Conservation (phyloP, 1,284 basidiomycete genomes). For the Sporisorium sorghi region DNA sequence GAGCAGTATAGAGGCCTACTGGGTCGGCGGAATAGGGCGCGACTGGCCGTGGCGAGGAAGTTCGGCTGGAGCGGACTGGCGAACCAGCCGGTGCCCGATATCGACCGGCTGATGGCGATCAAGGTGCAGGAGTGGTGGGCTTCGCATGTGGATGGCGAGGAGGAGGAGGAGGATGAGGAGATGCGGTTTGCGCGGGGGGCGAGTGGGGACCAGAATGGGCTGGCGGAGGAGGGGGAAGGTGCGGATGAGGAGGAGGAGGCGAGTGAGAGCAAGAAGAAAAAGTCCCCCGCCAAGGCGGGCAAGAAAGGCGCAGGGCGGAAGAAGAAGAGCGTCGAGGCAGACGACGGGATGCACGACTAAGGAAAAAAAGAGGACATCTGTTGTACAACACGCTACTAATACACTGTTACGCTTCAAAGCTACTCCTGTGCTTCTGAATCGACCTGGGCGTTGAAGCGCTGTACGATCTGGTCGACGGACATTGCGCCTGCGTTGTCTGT, state of each 20-base stretch:
- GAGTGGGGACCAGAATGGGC: background rate
- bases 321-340: slow-evolving; percentile 14
- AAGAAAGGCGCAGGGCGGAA: slow-evolving; percentile 18
- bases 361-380: background rate
- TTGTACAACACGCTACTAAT: slow-evolving; percentile 11
- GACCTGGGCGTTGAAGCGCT: slow-evolving; percentile 24
- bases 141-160: slow-evolving; percentile 13
- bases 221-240: background rate
- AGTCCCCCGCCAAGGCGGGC: slow-evolving; percentile 4
- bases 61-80: slow-evolving; percentile 24
- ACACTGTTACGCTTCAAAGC: background rate
- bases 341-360: slow-evolving; percentile 28
- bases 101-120: slow-evolving; percentile 30
- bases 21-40: slow-evolving; percentile 43
- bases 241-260: slow-evolving; percentile 7
- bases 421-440: slow-evolving; percentile 14
- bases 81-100: slow-evolving; percentile 29
- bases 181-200: background rate
- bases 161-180: slow-evolving; percentile 11
- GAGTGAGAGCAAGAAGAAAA: slow-evolving; percentile 10
- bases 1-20: slow-evolving; percentile 43
- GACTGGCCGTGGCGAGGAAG: slow-evolving; percentile 34
- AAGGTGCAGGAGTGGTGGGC: slow-evolving; percentile 43
- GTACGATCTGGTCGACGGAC: slow-evolving; percentile 37
- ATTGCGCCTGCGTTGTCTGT: background rate